phyloP scores from a whole-genome alignment of 164 flowering plant species.

The Vitis amurensis region DNA sequence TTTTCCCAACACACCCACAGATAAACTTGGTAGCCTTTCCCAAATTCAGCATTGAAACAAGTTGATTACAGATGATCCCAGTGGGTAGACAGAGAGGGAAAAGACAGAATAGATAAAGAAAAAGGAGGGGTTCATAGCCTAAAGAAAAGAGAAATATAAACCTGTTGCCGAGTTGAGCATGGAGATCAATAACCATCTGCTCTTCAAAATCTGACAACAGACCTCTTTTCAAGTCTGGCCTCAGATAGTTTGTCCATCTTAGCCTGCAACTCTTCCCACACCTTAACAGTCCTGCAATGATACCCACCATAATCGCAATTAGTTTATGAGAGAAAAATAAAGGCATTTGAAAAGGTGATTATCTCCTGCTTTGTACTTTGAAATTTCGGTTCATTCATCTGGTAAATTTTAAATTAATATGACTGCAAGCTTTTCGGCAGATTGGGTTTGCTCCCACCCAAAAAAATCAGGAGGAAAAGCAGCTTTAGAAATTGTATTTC shows the following conservation, averaged over 20 bases:
- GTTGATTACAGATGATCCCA: too few species aligned
- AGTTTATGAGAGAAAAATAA: too few species aligned
- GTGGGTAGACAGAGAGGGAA: neutral
- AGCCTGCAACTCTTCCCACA: slow-evolving; percentile 76
- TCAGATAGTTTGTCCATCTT: slow-evolving; percentile 72
- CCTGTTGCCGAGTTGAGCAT: slow-evolving; percentile 76
- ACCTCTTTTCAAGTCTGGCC: slow-evolving; percentile 77
- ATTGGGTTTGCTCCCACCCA: too few species aligned
- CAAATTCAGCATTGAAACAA: neutral
- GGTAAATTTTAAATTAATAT: too few species aligned
- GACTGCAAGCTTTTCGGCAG: too few species aligned
- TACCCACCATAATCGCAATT: slow-evolving; percentile 1
- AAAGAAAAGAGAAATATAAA: slow-evolving; percentile 2
- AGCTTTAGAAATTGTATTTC: too few species aligned
- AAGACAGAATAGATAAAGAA: neutral
- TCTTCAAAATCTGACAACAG: slow-evolving; percentile 65
- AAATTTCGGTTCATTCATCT: too few species aligned
- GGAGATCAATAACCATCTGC: slow-evolving; percentile 69
- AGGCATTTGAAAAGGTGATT: too few species aligned
- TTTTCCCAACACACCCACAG: too few species aligned
- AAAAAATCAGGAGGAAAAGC: too few species aligned
- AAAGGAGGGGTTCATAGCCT: too few species aligned
- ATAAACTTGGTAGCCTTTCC: neutral
- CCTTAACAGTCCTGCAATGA: slow-evolving; percentile 54
- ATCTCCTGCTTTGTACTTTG: too few species aligned